Conservation (phyloP, 345 rosid genomes). For the Citrus inodora region DNA sequence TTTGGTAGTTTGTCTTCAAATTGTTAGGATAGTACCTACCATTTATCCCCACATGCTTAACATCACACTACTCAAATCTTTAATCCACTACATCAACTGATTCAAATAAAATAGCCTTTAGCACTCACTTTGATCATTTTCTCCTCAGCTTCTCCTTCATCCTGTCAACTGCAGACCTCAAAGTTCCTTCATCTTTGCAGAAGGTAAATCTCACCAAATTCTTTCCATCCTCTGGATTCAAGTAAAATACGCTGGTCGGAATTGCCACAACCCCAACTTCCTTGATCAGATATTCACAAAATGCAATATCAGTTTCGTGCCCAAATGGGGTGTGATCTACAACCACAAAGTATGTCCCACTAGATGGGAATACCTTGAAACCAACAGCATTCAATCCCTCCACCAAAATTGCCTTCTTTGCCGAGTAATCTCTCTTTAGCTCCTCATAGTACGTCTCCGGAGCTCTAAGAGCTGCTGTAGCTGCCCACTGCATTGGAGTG, state of each 20-base stretch:
- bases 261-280: constrained; percentile 96
- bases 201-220: constrained; percentile 89
- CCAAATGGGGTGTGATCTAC: constrained; percentile 95
- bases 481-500: constrained; percentile 83
- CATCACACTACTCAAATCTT: background rate
- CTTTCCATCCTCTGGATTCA: constrained; percentile 95
- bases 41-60: background rate
- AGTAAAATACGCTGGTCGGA: constrained; percentile 85
- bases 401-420: constrained; percentile 78
- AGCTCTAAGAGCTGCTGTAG: constrained; percentile 62
- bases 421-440: constrained; percentile 68
- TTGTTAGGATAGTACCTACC: background rate
- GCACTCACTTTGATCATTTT: constrained; percentile 21
- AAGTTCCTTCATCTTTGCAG: constrained; percentile 91
- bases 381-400: constrained; percentile 87
- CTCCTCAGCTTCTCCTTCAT: constrained; percentile 81
- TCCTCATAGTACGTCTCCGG: constrained; percentile 78
- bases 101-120: background rate
- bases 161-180: constrained; percentile 76
- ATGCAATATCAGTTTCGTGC: constrained; percentile 62
- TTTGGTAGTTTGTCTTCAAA: background rate
- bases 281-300: constrained; percentile 88
- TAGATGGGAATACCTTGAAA: constrained; percentile 82
- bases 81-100: background rate
- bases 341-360: constrained; percentile 87